phyloP scores from a whole-genome alignment of 495 filamentous ascomycete genomes.

The Trichoderma parareesei region DNA sequence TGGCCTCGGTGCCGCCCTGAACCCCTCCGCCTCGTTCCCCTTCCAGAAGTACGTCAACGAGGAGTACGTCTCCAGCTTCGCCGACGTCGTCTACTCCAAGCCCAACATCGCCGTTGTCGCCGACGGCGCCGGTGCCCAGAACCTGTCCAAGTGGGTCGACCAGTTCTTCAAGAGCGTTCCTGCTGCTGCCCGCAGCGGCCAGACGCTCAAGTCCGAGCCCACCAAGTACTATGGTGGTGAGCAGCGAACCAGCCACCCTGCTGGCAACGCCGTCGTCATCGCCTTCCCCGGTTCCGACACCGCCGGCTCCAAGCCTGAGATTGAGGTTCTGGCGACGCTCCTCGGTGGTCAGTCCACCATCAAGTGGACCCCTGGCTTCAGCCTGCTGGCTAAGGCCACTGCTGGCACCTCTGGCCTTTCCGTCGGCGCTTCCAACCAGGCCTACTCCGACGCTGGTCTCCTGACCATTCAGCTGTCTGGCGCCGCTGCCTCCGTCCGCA shows the following conservation, averaged over 20 bases:
- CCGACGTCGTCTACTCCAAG: slow-evolving; percentile 72
- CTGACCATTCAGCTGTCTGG: slow-evolving; percentile 74
- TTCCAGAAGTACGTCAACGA: slow-evolving; percentile 70
- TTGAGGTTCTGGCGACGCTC: slow-evolving; percentile 77
- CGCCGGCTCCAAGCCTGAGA: slow-evolving; percentile 76
- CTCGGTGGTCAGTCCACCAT: slow-evolving; percentile 84
- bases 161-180: slow-evolving; percentile 70
- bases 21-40: slow-evolving; percentile 60
- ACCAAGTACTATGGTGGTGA: slow-evolving; percentile 92
- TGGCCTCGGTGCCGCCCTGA: slow-evolving; percentile 71
- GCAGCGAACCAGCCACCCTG: slow-evolving; percentile 71
- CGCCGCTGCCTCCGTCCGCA: slow-evolving; percentile 54
- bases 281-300: slow-evolving; percentile 86
- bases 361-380: slow-evolving; percentile 95
- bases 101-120: slow-evolving; percentile 84
- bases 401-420: slow-evolving; percentile 55
- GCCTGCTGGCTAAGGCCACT: slow-evolving; percentile 70
- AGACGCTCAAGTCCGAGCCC: slow-evolving; percentile 36
- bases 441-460: slow-evolving; percentile 93
- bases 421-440: slow-evolving; percentile 62
- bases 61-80: slow-evolving; percentile 61
- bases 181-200: slow-evolving; percentile 22
- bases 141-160: slow-evolving; percentile 82
- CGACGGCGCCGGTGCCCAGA: slow-evolving; percentile 69
- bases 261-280: slow-evolving; percentile 71